Evolutionary conservation across 768 basidiomycete genomes (phyloP), one percentile per base, ranked within the genome.

Genomic region (Ramaria rubella): DNA sequence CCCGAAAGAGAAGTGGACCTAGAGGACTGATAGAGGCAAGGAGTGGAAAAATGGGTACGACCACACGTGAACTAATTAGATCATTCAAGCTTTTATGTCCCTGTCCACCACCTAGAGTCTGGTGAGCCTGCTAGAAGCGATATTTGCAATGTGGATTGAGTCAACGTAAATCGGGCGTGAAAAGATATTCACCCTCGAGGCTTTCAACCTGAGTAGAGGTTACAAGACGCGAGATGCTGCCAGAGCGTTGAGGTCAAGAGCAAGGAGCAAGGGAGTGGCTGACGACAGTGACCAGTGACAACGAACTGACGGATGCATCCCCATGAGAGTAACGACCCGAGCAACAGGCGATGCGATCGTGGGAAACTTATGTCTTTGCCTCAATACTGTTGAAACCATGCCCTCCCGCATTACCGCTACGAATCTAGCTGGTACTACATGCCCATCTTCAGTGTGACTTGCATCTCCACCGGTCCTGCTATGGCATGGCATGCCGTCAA

Each of bases 361-460:
- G n/a, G n/a, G n/a, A 8, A 36, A 36, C 34, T 8, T 36, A 36
- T 17, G 34, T 36, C 34, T 36, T 36, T 8, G 8, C 34, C 8
- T 36, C 17, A n/a, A n/a, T 38, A 38, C 36, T 3, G 12, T 8
- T 38, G 36, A 3, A 12, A 2, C 14, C 36, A 38, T 38, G 36
- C 36, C 36, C 12, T 38, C 36, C 14, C 44, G 44, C 5, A 21
- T 45, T 12, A 55, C 77, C 17, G 77, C 77, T 8, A 79, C 78
- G 5, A 75, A 76, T 57, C 70, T 79, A 31, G 77, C 77, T 34
- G n/a, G n/a, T n/a, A n/a, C 67, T 64, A 9, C 67, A 77, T 56
- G 74, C 79, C 60, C 76, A 79, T 58, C 65, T 74, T 53, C 71
- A 69, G 57, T 79, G 79, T 59, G 75, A 78, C 55, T 67, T 77